A percentile compares a stretch with the other conserved stretches of the same genome.
phyloP scores from a whole-genome alignment of 192 early-diverging fungal species.

The Thoreauomyces humboldtii region DNA sequence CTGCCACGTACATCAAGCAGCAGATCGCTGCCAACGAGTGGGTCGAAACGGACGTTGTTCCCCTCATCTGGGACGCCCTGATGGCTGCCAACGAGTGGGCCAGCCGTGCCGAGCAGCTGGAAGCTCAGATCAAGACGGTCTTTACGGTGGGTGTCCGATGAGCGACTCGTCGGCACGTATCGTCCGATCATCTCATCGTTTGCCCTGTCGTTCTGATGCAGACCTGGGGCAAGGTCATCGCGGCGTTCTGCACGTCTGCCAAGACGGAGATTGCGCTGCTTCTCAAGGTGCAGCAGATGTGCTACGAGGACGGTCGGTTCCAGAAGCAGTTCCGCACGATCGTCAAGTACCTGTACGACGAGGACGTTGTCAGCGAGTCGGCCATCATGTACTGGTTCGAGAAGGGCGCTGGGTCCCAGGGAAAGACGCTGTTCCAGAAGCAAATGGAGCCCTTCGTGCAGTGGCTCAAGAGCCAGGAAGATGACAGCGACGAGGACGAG shows the following conservation, averaged over 20 bases:
- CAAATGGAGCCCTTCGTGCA: constrained; percentile 88
- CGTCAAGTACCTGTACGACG: constrained; percentile 79
- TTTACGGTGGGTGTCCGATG: constrained; percentile 24
- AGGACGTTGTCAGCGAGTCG: constrained; percentile 86
- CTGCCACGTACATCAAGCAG: constrained; percentile 62
- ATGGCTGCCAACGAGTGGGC: constrained; percentile 78
- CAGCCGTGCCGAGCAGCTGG: constrained; percentile 80
- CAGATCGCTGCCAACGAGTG: constrained; percentile 67
- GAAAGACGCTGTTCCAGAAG: constrained; percentile 88
- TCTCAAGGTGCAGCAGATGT: constrained; percentile 80
- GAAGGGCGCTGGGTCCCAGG: constrained; percentile 84
- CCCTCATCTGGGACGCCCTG: constrained; percentile 80
- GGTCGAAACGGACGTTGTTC: constrained; percentile 72
- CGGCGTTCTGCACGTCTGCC: constrained; percentile 69
- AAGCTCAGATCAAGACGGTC: constrained; percentile 55
- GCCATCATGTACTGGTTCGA: constrained; percentile 93
- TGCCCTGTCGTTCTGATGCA: constrained; percentile 14
- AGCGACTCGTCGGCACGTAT: too few relatives aligned
- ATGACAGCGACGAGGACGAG: constrained; percentile 43
- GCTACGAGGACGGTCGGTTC: constrained; percentile 86
- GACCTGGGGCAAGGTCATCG: constrained; percentile 74
- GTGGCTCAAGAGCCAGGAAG: constrained; percentile 73
- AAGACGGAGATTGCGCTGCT: constrained; percentile 85
- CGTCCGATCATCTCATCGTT: neutral
- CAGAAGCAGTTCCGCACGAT: constrained; percentile 84